A percentile compares a stretch with the other conserved stretches of the same genome.
phyloP scores from a whole-genome alignment of 2,329 filamentous ascomycete genomes.

The Pseudogymnoascus sp. region DNA sequence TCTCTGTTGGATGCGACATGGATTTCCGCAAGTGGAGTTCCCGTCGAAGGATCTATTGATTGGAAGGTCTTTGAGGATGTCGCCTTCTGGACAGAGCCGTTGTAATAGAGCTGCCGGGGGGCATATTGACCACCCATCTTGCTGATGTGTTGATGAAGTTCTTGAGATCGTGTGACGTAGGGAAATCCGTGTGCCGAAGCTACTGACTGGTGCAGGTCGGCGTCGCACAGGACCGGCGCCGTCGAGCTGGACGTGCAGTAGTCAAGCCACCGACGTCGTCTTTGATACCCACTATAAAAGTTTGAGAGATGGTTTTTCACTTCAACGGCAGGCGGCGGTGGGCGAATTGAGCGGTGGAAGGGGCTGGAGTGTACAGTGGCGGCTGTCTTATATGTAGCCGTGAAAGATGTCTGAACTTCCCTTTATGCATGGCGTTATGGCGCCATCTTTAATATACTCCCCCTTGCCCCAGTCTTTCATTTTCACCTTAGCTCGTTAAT shows the following conservation, averaged over 20 bases:
- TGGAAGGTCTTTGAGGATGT: conserved; percentile 58
- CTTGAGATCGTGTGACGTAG: conserved; percentile 2
- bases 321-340: background rate
- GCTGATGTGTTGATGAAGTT: conserved; percentile 10
- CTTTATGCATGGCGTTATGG: conserved; percentile 7
- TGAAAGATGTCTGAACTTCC: background rate
- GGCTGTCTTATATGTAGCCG: background rate
- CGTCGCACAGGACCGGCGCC: background rate
- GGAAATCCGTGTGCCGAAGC: background rate
- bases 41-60: conserved; percentile 68
- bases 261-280: background rate
- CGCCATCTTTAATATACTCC: background rate
- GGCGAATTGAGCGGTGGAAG: background rate
- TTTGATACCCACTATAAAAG: conserved; percentile 4
- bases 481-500: conserved; percentile 1
- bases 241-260: background rate
- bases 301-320: background rate
- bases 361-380: background rate
- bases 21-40: conserved; percentile 62
- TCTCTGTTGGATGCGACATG: conserved; percentile 61
- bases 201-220: background rate
- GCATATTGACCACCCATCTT: conserved; percentile 34
- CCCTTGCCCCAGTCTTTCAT: background rate
- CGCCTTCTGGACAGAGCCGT: conserved; percentile 59
- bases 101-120: conserved; percentile 65